Conservation (phyloP, 2,329 filamentous ascomycete species). For the Metarhizium guizhouense region DNA sequence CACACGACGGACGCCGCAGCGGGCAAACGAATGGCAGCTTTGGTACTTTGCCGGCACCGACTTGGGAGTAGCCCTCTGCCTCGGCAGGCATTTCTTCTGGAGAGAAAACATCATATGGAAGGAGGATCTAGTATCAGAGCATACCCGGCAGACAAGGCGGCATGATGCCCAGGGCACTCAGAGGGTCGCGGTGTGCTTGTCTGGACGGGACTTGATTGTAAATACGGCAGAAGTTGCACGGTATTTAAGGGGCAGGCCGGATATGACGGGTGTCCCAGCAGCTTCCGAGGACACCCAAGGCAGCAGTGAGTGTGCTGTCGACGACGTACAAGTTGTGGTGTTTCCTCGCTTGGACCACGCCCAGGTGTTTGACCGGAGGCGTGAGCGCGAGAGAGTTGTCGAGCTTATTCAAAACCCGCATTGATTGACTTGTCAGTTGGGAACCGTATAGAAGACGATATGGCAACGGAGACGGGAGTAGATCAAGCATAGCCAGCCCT, state of each 20-base stretch:
- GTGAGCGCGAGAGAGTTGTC: slow-evolving; percentile 20
- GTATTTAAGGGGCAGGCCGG: slow-evolving; percentile 34
- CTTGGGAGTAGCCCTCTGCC: slow-evolving; percentile 54
- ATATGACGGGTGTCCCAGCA: slow-evolving; percentile 8
- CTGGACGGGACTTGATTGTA: slow-evolving; percentile 56
- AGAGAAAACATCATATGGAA: slow-evolving; percentile 62
- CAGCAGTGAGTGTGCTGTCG: slow-evolving; percentile 1
- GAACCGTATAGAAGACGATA: neutral
- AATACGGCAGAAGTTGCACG: slow-evolving; percentile 47
- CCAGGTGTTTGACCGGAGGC: slow-evolving; percentile 43
- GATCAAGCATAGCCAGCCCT: neutral
- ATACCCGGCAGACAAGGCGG: neutral
- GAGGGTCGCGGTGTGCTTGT: slow-evolving; percentile 47
- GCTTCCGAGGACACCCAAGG: slow-evolving; percentile 10
- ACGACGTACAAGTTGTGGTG: slow-evolving; percentile 47
- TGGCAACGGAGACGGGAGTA: neutral
- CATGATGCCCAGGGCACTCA: slow-evolving; percentile 9
- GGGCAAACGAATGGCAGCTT: slow-evolving; percentile 60
- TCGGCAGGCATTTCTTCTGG: slow-evolving; percentile 65
- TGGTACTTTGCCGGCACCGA: slow-evolving; percentile 65
- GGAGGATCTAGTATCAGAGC: slow-evolving; percentile 42
- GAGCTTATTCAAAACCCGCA: slow-evolving; percentile 13
- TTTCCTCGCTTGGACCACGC: slow-evolving; percentile 55
- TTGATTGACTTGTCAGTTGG: neutral
- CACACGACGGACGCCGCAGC: slow-evolving; percentile 39